Base-by-base conservation (phyloP, 2,329 filamentous ascomycete genomes). In the Zymoseptoria ardabiliae region DNA sequence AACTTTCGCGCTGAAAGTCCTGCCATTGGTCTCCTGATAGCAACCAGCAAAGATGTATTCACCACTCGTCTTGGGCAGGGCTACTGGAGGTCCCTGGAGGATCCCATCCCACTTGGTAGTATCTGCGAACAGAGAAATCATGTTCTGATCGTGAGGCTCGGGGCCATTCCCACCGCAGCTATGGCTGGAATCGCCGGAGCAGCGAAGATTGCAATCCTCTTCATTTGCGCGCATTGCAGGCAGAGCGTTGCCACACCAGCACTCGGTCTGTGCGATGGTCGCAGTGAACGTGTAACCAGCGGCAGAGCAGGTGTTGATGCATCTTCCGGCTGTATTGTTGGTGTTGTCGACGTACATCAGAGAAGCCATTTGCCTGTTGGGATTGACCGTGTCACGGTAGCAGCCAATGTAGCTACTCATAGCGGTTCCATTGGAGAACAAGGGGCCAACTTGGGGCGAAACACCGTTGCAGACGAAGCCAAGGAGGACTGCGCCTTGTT, bases 281-380 rank as follows among this genome's bases (percentile, higher is more conserved):
- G 67, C 70, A 20, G 70, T 67, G 28, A 71, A 65, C n/a, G 63
- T 62, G 58, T 68, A 71, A 1, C 69, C 68, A 9, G 61, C 64
- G 17, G 53, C 54, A n/a, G 55, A 56, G 48, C 70, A 70, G 53
- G 63, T 59, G 28, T 55, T 49, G 19, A 65, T 64, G 54, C 69
- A 70, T 7, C 48, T 56, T 19, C 64, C 66, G 23, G 66, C 61
- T 1, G 66, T 65, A 53, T 65, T 68, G 19, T 53, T 58, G 23
- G 54, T 50, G 20, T 55, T 55, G 13, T 61, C 61, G 13, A 41
- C 35, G 49, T 67, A 70, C 22, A 61, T 53, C 35, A 57, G 58
- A 19, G 63, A 58, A 4, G 61, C 11, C 20, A 69, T 53, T 5
- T 61, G 59, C 53, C 65, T 61, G 13, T 51, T 58, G 35, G 35